These are phyloP conservation scores for Agaricus sinodeliciosus DNA, from an alignment of 768 basidiomycete genomes.

Conservation along the genomic window DNA sequence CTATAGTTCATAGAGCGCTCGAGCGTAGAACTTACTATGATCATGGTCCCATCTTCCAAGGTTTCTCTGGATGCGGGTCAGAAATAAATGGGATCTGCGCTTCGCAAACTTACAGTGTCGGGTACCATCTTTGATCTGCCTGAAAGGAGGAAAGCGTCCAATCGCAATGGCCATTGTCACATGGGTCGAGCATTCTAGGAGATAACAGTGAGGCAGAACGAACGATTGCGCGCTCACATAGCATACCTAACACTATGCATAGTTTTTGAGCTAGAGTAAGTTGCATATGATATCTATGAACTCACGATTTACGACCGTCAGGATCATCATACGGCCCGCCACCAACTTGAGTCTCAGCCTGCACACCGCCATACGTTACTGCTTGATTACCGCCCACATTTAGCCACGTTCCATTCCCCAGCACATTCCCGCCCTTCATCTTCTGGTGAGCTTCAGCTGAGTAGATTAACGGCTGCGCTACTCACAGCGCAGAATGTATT, in stretches of 20 bases:
- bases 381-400: slow-evolving; percentile 73
- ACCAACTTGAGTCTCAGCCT: slow-evolving; percentile 38
- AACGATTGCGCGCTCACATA: background rate
- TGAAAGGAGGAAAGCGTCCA: slow-evolving; percentile 39
- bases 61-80: slow-evolving; percentile 38
- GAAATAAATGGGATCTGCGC: background rate
- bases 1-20: background rate
- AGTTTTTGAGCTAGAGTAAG: background rate
- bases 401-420: slow-evolving; percentile 77
- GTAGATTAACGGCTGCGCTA: slow-evolving; percentile 13
- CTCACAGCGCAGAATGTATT: slow-evolving; percentile 76
- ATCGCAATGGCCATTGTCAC: slow-evolving; percentile 50
- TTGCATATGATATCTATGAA: slow-evolving; percentile 5
- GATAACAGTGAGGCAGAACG: background rate
- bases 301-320: slow-evolving; percentile 53
- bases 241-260: slow-evolving; percentile 36
- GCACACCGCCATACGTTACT: slow-evolving; percentile 49
- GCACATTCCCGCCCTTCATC: slow-evolving; percentile 41
- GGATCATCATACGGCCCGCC: slow-evolving; percentile 49
- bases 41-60: slow-evolving; percentile 50
- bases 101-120: slow-evolving; percentile 44
- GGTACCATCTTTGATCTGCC: slow-evolving; percentile 68
- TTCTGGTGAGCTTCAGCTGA: background rate
- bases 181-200: slow-evolving; percentile 54
- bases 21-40: slow-evolving; percentile 39